Evolutionary conservation across 140 eudicot genomes (phyloP).

Genomic region (Erigeron philadelphicus): DNA sequence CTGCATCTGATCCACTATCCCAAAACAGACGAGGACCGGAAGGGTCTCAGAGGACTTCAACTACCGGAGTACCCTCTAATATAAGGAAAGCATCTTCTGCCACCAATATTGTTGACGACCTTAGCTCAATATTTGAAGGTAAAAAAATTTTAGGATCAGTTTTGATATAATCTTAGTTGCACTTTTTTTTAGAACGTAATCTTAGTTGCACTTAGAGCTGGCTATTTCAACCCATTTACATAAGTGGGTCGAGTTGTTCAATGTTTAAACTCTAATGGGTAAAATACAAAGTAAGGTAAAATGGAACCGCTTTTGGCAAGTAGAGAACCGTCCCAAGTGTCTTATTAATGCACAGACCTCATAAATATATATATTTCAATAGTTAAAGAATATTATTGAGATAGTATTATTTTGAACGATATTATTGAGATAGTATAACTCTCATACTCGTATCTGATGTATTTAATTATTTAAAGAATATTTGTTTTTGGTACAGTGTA

Average conservation of each 20-base stretch:
- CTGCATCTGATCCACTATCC: constrained; percentile 45
- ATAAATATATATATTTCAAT: too few species aligned
- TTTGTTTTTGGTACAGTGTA: neutral
- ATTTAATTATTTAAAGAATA: neutral
- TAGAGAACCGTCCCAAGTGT: too few species aligned
- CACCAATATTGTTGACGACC: constrained; percentile 78
- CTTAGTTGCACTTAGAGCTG: neutral
- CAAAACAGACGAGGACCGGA: constrained; percentile 66
- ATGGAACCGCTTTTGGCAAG: too few species aligned
- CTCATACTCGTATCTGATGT: too few species aligned
- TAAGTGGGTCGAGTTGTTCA: too few species aligned
- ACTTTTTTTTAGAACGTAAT: too few species aligned
- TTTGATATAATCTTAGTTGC: neutral
- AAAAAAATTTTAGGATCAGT: neutral
- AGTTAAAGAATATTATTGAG: neutral
- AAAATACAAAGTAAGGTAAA: too few species aligned
- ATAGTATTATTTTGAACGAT: too few species aligned
- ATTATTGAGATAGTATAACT: neutral
- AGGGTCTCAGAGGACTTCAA: constrained; percentile 45
- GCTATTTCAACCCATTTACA: too few species aligned
- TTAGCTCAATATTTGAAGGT: constrained; percentile 67
- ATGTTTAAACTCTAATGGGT: too few species aligned
- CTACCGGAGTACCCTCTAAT: constrained; percentile 52
- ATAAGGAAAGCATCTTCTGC: constrained; percentile 83
- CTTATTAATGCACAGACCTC: too few species aligned